phyloP scores from a whole-genome alignment of 31 red algal species.

The Bonnemaisonia californica region DNA sequence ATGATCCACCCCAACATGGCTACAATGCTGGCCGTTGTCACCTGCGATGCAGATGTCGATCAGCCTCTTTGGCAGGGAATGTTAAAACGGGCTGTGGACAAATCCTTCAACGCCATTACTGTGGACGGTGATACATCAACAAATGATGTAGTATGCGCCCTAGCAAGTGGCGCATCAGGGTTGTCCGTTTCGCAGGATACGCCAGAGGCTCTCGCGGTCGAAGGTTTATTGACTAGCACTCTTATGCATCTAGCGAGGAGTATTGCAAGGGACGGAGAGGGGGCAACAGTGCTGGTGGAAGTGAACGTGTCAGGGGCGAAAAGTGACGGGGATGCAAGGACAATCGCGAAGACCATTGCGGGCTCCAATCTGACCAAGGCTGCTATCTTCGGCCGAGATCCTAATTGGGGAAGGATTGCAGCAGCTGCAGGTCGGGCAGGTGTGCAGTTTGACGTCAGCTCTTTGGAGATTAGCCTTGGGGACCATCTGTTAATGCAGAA shows the following conservation, averaged over 20 bases:
- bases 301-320: conserved; percentile 63
- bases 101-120: conserved; percentile 92
- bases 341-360: conserved; percentile 70
- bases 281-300: conserved; percentile 91
- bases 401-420: conserved; percentile 97
- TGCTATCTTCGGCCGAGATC: conserved; percentile 85
- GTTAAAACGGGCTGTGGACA: conserved; percentile 70
- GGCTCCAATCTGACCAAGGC: conserved; percentile 77
- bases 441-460: conserved; percentile 57
- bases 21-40: conserved; percentile 92
- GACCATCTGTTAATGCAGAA: conserved; percentile 73
- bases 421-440: conserved; percentile 87
- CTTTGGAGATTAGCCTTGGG: conserved; percentile 74
- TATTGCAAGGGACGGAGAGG: conserved; percentile 97
- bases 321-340: conserved; percentile 65
- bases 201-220: conserved; percentile 36
- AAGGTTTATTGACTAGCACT: conserved; percentile 55
- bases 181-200: conserved; percentile 19
- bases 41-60: conserved; percentile 82
- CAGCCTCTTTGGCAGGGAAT: conserved; percentile 60
- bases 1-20: conserved; percentile 99
- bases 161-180: conserved; percentile 74
- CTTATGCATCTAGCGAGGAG: conserved; percentile 81
- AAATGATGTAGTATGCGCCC: conserved; percentile 89
- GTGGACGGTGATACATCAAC: conserved; percentile 99